These are phyloP conservation scores for Xylaria hypoxylon DNA, from an alignment of 2,329 filamentous ascomycete genomes.

Conservation along the genomic window DNA sequence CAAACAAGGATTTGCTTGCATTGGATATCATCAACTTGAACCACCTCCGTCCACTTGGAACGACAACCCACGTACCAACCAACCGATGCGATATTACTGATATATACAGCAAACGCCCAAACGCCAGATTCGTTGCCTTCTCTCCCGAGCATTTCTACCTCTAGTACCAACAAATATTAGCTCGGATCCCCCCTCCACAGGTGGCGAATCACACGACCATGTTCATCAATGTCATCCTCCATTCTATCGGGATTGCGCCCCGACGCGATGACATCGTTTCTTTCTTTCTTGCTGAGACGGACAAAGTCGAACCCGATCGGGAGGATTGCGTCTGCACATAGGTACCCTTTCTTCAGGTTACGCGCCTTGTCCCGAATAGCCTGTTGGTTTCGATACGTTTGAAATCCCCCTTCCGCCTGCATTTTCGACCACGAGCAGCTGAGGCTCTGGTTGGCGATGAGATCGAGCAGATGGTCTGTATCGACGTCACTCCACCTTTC, in stretches of 20 bases:
- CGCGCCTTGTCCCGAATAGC: constrained; percentile 69
- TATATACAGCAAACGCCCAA: constrained; percentile 21
- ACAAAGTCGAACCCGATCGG: constrained; percentile 64
- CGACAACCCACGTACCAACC: not conserved
- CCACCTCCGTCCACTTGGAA: not conserved
- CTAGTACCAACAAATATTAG: not conserved
- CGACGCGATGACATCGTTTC: constrained; percentile 52
- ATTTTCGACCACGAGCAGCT: constrained; percentile 56
- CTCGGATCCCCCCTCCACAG: constrained; percentile 26
- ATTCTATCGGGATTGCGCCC: constrained; percentile 63
- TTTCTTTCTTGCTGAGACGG: constrained; percentile 63
- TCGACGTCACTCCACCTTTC: constrained; percentile 59
- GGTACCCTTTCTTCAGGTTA: constrained; percentile 65
- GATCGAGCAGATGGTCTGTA: constrained; percentile 55
- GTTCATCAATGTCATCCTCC: constrained; percentile 59
- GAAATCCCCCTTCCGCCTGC: constrained; percentile 54
- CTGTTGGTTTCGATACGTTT: constrained; percentile 63
- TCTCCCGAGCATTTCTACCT: not conserved
- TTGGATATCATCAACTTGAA: constrained; percentile 32
- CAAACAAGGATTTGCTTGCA: constrained; percentile 1
- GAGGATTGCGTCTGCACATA: constrained; percentile 59
- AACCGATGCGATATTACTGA: not conserved
- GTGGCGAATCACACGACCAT: constrained; percentile 56
- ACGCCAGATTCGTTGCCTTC: constrained; percentile 14
- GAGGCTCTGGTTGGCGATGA: constrained; percentile 53